A percentile compares a stretch with the other conserved stretches of the same genome.
Conservation (phyloP, 768 basidiomycete genomes). For the Panellus pusillus region DNA sequence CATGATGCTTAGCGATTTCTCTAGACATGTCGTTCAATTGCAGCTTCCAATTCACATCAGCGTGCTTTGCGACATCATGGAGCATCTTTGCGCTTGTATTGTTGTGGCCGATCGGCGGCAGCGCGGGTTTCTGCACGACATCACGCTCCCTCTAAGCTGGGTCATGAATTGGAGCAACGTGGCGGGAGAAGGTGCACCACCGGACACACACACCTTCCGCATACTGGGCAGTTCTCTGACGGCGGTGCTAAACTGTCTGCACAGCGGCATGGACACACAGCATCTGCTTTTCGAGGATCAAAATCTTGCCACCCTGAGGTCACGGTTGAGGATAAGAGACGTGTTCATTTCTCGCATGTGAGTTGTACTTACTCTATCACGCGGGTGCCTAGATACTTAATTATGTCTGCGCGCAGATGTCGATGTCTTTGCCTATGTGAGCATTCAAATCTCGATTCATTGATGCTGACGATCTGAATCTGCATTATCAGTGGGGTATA, state of each 20-base stretch:
- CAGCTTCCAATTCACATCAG: slow-evolving; percentile 42
- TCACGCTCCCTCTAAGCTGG: slow-evolving; percentile 59
- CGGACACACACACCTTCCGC: slow-evolving; percentile 8
- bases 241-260: slow-evolving; percentile 30
- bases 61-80: slow-evolving; percentile 52
- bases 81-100: slow-evolving; percentile 43
- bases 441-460: background rate
- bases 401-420: slow-evolving; percentile 41
- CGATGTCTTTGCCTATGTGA: slow-evolving; percentile 46
- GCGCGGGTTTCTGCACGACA: slow-evolving; percentile 36
- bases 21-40: slow-evolving; percentile 45
- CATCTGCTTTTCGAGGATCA: slow-evolving; percentile 30
- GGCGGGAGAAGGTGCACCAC: slow-evolving; percentile 12
- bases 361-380: slow-evolving; percentile 21
- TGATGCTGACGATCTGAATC: no score
- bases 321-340: slow-evolving; percentile 26
- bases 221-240: slow-evolving; percentile 22
- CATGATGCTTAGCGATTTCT: background rate
- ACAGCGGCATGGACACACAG: slow-evolving; percentile 27
- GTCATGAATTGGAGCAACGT: slow-evolving; percentile 29
- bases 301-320: slow-evolving; percentile 22
- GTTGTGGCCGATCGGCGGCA: slow-evolving; percentile 35
- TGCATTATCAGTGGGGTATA: slow-evolving; percentile 34
- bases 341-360: slow-evolving; percentile 52
- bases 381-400: background rate